A percentile compares a stretch with the other conserved stretches of the same genome.
Conservation (phyloP, 768 basidiomycete species). For the Candolleomyces aberdarensis region DNA sequence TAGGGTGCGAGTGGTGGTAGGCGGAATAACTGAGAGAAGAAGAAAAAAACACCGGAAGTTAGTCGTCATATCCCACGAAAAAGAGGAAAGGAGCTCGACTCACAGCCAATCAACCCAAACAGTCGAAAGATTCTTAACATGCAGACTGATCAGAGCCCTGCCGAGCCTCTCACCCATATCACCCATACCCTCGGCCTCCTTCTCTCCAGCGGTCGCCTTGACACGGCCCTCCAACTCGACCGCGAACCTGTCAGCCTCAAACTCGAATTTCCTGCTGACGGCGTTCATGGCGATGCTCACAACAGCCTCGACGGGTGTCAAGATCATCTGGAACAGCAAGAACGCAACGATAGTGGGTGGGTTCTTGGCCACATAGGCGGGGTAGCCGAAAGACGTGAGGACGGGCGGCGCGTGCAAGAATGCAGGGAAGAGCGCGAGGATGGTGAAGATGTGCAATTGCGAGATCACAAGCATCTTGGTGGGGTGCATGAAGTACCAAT, state of each 20-base stretch:
- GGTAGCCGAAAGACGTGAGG: constrained; percentile 79
- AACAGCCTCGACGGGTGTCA: constrained; percentile 76
- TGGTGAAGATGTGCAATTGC: constrained; percentile 84
- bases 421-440: constrained; percentile 85
- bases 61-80: not conserved
- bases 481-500: constrained; percentile 93
- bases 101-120: constrained; percentile 94
- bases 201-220: constrained; percentile 33
- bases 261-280: constrained; percentile 84
- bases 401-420: constrained; percentile 81
- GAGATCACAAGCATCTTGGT: constrained; percentile 84
- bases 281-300: constrained; percentile 76
- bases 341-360: constrained; percentile 86
- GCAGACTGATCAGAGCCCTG: constrained; percentile 78
- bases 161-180: constrained; percentile 87
- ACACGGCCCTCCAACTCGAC: constrained; percentile 62
- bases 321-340: constrained; percentile 86
- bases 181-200: constrained; percentile 39
- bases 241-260: constrained; percentile 88
- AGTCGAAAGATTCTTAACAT: constrained; percentile 89
- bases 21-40: constrained; percentile 53
- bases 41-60: constrained; percentile 38
- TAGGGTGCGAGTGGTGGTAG: constrained; percentile 96
- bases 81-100: constrained; percentile 24
- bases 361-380: constrained; percentile 53